These are phyloP conservation scores for Eudorina sp. DNA, from an alignment of 139 green algal genomes.

Conservation along the genomic window DNA sequence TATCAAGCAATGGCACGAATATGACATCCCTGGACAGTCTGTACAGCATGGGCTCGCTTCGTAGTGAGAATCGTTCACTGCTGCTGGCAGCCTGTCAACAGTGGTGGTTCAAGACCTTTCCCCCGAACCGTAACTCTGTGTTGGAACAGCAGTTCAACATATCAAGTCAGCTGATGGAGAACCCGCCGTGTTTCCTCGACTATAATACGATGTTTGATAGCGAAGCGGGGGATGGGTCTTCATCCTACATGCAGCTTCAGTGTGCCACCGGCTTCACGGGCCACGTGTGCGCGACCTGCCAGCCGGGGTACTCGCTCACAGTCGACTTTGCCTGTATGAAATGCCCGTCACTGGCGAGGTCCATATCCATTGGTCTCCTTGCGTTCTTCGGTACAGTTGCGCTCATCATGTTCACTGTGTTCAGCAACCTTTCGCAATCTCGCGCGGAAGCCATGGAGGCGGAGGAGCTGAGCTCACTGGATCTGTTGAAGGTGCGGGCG, in stretches of 20 bases:
- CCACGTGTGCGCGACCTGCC: slow-evolving; percentile 1
- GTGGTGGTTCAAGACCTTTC: background rate
- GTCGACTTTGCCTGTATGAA: background rate
- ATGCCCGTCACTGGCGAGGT: background rate
- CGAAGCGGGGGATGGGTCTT: background rate
- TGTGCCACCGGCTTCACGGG: slow-evolving; percentile 6
- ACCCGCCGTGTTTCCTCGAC: background rate
- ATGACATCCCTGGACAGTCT: background rate
- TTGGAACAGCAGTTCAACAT: background rate
- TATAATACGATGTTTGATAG: background rate
- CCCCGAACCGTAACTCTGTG: background rate
- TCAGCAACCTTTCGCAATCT: background rate
- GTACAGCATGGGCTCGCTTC: background rate
- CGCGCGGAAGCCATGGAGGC: background rate
- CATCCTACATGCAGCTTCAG: background rate
- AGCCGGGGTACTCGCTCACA: background rate
- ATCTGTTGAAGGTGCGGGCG: background rate
- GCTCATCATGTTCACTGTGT: background rate
- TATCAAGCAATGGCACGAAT: no score
- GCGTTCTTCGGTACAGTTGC: background rate
- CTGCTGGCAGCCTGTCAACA: background rate
- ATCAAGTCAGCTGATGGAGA: background rate
- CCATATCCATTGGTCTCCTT: background rate
- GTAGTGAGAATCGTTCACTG: background rate
- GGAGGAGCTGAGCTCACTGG: background rate